Conservation (phyloP, 2,329 filamentous ascomycete species). For the Alternaria viburni region DNA sequence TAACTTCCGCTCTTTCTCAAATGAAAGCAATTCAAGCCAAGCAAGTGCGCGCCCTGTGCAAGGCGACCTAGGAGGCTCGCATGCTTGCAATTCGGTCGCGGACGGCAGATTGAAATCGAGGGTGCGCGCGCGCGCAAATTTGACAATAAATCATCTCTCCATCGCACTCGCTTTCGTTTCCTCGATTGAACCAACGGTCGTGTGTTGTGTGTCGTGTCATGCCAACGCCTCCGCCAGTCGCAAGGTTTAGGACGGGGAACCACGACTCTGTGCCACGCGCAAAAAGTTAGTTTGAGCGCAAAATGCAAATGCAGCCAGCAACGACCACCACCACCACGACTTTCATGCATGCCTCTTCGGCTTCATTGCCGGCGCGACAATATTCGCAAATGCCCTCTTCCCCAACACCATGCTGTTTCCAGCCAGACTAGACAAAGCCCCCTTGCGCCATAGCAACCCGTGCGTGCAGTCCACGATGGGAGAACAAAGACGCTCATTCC, state of each 20-base stretch:
- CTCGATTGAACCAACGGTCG: neutral
- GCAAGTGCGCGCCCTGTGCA: neutral
- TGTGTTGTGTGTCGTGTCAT: neutral
- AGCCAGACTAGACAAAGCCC: conserved; percentile 1
- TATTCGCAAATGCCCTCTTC: neutral
- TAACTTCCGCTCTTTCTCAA: conserved; percentile 3
- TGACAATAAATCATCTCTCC: neutral
- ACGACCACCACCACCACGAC: neutral
- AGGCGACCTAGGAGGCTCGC: neutral
- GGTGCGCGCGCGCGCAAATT: neutral
- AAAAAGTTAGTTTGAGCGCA: neutral
- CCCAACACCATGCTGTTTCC: neutral
- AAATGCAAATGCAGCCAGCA: neutral
- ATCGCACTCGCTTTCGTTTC: neutral
- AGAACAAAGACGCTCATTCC: neutral
- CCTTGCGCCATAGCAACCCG: neutral
- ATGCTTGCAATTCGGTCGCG: neutral
- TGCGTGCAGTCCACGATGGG: neutral
- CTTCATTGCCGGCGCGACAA: neutral
- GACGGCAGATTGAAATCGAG: neutral
- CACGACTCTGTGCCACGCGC: neutral
- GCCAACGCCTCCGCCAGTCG: neutral
- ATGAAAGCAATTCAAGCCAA: conserved; percentile 2
- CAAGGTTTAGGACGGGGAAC: neutral
- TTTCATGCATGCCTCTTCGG: neutral